Evolutionary conservation across 2,329 filamentous ascomycete genomes (phyloP).

Genomic region (Pyricularia sp.): DNA sequence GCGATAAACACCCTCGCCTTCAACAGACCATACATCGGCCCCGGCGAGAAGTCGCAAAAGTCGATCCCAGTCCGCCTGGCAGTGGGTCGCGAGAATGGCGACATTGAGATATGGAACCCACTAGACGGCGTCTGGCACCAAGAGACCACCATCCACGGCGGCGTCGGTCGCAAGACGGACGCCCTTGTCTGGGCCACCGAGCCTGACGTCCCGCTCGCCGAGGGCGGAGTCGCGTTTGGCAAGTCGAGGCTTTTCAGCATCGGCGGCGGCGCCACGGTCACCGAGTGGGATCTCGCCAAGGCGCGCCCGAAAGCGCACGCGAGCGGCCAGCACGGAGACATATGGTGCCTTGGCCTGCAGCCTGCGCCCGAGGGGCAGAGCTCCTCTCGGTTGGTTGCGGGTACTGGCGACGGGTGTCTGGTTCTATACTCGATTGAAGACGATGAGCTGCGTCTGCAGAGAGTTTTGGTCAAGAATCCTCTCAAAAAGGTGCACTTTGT

Average conservation of each 20-base stretch:
- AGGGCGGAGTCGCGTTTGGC: constrained; percentile 51
- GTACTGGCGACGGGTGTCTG: constrained; percentile 85
- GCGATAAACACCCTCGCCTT: constrained; percentile 94
- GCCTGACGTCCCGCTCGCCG: constrained; percentile 58
- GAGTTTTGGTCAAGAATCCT: constrained; percentile 52
- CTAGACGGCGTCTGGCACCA: constrained; percentile 76
- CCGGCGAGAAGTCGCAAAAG: constrained; percentile 34
- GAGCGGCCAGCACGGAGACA: constrained; percentile 87
- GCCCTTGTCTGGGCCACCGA: constrained; percentile 88
- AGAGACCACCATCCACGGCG: constrained; percentile 76
- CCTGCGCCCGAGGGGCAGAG: constrained; percentile 39
- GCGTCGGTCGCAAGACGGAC: constrained; percentile 79
- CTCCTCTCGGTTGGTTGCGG: constrained; percentile 51
- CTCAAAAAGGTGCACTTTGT: constrained; percentile 84
- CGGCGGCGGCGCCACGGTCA: constrained; percentile 83
- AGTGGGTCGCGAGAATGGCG: constrained; percentile 85
- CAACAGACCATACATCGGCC: constrained; percentile 56
- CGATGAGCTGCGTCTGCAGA: constrained; percentile 70
- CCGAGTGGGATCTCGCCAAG: constrained; percentile 86
- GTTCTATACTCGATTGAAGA: constrained; percentile 82
- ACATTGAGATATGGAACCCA: constrained; percentile 98
- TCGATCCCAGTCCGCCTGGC: constrained; percentile 65
- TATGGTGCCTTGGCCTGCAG: constrained; percentile 92
- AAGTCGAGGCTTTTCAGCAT: constrained; percentile 89
- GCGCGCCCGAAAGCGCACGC: constrained; percentile 72